phyloP scores from a whole-genome alignment of 148 eudicot species.

The Rhododendron molle region DNA sequence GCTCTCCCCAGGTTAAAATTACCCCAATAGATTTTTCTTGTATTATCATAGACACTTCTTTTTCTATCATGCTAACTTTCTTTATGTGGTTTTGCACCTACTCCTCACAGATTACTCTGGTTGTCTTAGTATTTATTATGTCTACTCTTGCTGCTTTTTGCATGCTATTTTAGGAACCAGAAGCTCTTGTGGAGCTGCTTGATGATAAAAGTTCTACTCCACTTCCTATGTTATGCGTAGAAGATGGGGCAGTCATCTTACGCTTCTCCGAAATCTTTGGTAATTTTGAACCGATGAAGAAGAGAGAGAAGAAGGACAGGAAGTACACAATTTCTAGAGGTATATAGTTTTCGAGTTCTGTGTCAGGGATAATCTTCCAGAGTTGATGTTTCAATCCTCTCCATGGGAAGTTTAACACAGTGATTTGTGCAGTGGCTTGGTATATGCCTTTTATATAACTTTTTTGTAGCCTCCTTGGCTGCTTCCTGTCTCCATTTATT shows the following conservation, averaged over 20 bases:
- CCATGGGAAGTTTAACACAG: neutral
- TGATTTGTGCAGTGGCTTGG: neutral
- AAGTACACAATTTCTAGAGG: slow-evolving; percentile 62
- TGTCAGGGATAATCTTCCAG: neutral
- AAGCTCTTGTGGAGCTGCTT: slow-evolving; percentile 27
- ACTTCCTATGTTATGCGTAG: slow-evolving; percentile 71
- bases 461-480: neutral
- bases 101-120: neutral
- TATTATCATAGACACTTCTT: neutral
- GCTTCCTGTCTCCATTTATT: neutral
- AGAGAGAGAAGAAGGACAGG: slow-evolving; percentile 54
- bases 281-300: slow-evolving; percentile 59
- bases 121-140: slow-evolving; percentile 3
- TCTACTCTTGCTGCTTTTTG: neutral
- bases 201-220: slow-evolving; percentile 35
- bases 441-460: neutral
- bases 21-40: neutral
- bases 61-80: neutral
- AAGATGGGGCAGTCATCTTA: slow-evolving; percentile 73
- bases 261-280: slow-evolving; percentile 97
- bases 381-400: neutral
- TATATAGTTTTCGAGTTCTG: slow-evolving; percentile 13
- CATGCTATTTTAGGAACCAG: slow-evolving; percentile 40
- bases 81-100: neutral
- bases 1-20: neutral